Conservation (phyloP, 2,329 filamentous ascomycete species). For the Aspergillus vadensis region DNA sequence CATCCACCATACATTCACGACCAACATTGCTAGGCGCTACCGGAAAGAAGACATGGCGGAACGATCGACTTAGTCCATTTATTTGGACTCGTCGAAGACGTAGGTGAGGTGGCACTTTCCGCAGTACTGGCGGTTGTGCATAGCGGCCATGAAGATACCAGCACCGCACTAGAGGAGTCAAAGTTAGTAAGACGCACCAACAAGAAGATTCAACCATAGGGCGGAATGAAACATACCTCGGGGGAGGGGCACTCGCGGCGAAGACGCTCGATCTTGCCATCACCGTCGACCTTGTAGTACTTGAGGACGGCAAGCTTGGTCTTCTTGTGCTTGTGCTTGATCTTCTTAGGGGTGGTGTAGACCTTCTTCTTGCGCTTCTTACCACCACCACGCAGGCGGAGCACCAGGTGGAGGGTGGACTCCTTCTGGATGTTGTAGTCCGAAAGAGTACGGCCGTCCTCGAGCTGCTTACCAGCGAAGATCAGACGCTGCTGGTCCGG, state of each 20-base stretch:
- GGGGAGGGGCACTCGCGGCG: conserved; percentile 94
- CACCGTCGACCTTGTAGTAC: conserved; percentile 99
- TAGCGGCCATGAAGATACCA: conserved; percentile 99
- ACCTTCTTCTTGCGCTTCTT: conserved; percentile 99
- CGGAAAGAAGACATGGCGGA: conserved; percentile 18
- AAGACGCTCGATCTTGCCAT: conserved; percentile 99
- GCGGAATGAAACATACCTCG: conserved; percentile 63
- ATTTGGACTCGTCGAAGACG: conserved; percentile 68
- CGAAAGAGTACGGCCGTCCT: conserved; percentile 96
- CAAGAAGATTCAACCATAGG: neutral
- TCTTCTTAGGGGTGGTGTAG: conserved; percentile 99
- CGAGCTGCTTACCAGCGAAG: conserved; percentile 99
- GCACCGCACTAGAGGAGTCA: conserved; percentile 75
- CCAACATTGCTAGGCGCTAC: conserved; percentile 18
- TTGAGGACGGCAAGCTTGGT: conserved; percentile 99
- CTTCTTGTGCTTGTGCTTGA: conserved; percentile 99
- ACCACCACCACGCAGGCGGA: conserved; percentile 95
- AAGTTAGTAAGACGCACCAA: conserved; percentile 37
- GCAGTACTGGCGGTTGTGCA: conserved; percentile 99
- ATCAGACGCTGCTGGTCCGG: conserved; percentile 99
- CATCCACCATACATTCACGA: conserved; percentile 17
- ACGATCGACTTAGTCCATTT: conserved; percentile 34
- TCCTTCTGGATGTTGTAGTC: conserved; percentile 99
- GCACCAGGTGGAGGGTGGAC: conserved; percentile 95
- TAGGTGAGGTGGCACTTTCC: conserved; percentile 71